These are phyloP conservation scores for Fusarium sp. DNA, from an alignment of 2,329 filamentous ascomycete species.

Conservation along the genomic window DNA sequence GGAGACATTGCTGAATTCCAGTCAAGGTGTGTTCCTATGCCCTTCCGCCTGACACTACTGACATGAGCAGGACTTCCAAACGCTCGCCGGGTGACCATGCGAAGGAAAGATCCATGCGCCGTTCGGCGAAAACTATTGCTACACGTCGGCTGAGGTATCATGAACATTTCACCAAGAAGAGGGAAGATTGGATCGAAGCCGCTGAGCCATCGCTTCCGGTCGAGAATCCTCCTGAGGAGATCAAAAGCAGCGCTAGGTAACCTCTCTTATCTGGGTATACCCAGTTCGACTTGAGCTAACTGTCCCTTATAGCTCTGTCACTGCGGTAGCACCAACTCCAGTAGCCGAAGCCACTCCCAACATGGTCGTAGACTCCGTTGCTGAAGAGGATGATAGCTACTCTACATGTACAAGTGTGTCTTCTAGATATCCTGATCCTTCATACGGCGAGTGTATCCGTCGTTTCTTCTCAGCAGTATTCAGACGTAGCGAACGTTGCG, in stretches of 20 bases:
- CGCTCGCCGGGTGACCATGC: not conserved
- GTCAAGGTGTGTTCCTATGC: not conserved
- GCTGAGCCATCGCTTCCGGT: accelerated
- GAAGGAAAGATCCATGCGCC: not conserved
- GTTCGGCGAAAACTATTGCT: not conserved
- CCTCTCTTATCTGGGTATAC: accelerated
- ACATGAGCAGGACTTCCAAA: not conserved
- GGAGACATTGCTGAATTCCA: conserved; percentile 11
- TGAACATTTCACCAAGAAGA: not conserved
- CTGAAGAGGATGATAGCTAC: not conserved
- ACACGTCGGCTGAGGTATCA: not conserved
- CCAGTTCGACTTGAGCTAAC: accelerated
- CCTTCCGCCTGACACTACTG: accelerated
- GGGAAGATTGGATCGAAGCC: accelerated
- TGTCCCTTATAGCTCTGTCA: not conserved
- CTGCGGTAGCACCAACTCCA: not conserved
- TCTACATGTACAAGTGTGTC: not conserved
- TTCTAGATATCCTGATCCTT: not conserved
- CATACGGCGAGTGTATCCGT: not conserved
- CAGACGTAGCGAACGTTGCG: not conserved
- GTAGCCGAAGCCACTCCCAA: not conserved
- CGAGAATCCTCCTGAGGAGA: accelerated
- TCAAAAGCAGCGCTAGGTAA: not conserved
- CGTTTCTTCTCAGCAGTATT: not conserved
- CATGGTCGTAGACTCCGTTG: accelerated